Base-by-base conservation (phyloP, 306 rosid species). In the Quercus aquifolioides region DNA sequence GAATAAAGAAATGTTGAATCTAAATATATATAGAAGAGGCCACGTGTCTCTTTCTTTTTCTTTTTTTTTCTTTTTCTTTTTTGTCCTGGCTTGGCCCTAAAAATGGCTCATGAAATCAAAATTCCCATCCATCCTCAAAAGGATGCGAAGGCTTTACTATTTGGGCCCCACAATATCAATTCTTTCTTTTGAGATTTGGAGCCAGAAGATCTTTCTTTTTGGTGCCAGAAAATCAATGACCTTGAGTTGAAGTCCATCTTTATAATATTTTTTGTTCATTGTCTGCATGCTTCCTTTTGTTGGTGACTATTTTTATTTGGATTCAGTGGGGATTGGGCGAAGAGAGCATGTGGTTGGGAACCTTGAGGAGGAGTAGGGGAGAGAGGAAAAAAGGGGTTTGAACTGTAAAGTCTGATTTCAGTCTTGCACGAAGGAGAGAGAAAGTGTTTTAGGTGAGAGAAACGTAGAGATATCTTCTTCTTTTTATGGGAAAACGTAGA, bases 131-230 rank as follows among this genome's bases (percentile, higher is more conserved):
- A 80, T 1, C 0, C 6, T 68, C 71, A 13, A 46, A 80, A 49
- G 80, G 85, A 84, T 81, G 82, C 80, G 67, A 11, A 52, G 20
- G 57, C 3, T 35, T 19, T 31, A 18, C 20, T 20, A 41, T 4
- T 19, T 5, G 21, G 75, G 80, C 26, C 74, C 83, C 80, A 69
- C 69, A n/a, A 69, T 2, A 52, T 69, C 51, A n/a, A 25, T 25
- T 25, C 26, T 70, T 70, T 21, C 25, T 9, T 35, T n/a, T 5
- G 33, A 14, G 6, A 23, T 4, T 3, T 70, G 74, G 74, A n/a
- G 15, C 33, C 57, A 43, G 10, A 18, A 10, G 17, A 43, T 31
- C 5, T 33, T 33, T 33, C 6, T 33, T 33, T 5, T 33, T 5
- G 38, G 38, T 5, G 38, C 7, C 5, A 33, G 1, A 33, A 33